A percentile compares a stretch with the other conserved stretches of the same genome.
Conservation (phyloP, 225 moss, liverwort and hornwort genomes). For the Sphagnum contortum region DNA sequence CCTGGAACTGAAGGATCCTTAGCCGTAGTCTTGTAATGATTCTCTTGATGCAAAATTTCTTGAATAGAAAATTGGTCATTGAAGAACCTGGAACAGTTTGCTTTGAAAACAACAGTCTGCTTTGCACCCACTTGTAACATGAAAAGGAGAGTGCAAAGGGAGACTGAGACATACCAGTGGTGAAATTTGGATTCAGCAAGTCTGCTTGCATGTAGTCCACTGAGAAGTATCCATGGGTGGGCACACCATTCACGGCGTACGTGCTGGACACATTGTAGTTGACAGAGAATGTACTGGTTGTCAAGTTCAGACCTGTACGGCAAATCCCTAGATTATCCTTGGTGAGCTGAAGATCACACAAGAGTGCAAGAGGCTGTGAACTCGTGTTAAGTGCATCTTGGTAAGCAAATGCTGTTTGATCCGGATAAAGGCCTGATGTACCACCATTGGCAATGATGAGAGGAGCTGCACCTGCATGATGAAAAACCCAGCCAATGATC, state of each 20-base stretch:
- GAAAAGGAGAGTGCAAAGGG: no score
- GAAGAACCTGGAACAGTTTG: no score
- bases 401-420: slow-evolving; percentile 50
- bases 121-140: no score
- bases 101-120: no score
- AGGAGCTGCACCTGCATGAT: slow-evolving; percentile 34
- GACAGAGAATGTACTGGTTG: slow-evolving; percentile 8
- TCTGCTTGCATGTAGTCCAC: slow-evolving; percentile 23
- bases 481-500: no score
- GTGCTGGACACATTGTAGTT: slow-evolving; percentile 31
- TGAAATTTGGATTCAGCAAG: no score
- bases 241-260: slow-evolving; percentile 31
- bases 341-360: slow-evolving; percentile 77
- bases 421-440: slow-evolving; percentile 68
- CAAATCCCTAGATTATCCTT: slow-evolving; percentile 62
- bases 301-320: slow-evolving; percentile 64
- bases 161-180: no score
- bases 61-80: no score
- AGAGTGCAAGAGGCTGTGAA: slow-evolving; percentile 33
- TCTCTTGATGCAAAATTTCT: no score
- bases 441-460: slow-evolving; percentile 81
- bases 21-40: no score
- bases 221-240: slow-evolving; percentile 37
- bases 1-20: no score
- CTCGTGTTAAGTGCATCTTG: slow-evolving; percentile 27